A percentile compares a stretch with the other conserved stretches of the same genome.
These are phyloP conservation scores for Persicaria tinctoria DNA, from an alignment of 148 eudicot species.

Conservation along the genomic window DNA sequence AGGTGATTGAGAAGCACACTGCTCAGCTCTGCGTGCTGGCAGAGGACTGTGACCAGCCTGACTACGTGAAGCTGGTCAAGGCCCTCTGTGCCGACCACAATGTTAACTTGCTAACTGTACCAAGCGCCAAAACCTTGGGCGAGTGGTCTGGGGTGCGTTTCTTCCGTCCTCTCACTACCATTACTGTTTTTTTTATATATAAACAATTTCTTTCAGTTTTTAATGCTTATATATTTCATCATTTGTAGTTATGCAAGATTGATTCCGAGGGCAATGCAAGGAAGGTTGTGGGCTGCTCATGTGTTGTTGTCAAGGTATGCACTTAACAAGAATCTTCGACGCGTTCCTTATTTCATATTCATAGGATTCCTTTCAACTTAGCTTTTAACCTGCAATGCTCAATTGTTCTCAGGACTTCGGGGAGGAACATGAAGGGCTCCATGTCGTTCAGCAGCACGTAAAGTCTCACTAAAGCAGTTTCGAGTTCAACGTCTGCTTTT, in stretches of 20 bases:
- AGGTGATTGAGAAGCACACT: conserved; percentile 18
- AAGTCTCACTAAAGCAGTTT: conserved; percentile 10
- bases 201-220: neutral
- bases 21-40: conserved; percentile 10
- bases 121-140: conserved; percentile 36
- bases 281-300: conserved; percentile 12
- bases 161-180: neutral
- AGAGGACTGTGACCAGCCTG: conserved; percentile 11
- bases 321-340: neutral
- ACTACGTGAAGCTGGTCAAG: conserved; percentile 10
- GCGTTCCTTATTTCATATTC: too few relatives aligned
- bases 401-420: conserved; percentile 23
- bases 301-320: conserved; percentile 31
- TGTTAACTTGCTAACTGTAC: conserved; percentile 31
- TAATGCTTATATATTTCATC: neutral
- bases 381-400: neutral
- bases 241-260: conserved; percentile 17
- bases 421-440: conserved; percentile 24
- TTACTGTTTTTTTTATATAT: too few relatives aligned
- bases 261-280: conserved; percentile 12
- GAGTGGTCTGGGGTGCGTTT: conserved; percentile 42
- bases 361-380: neutral
- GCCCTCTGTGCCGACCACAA: conserved; percentile 33
- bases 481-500: neutral
- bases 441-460: conserved; percentile 22